phyloP scores from a whole-genome alignment of 805 yeast species.

The Starmerella stigmatis region DNA sequence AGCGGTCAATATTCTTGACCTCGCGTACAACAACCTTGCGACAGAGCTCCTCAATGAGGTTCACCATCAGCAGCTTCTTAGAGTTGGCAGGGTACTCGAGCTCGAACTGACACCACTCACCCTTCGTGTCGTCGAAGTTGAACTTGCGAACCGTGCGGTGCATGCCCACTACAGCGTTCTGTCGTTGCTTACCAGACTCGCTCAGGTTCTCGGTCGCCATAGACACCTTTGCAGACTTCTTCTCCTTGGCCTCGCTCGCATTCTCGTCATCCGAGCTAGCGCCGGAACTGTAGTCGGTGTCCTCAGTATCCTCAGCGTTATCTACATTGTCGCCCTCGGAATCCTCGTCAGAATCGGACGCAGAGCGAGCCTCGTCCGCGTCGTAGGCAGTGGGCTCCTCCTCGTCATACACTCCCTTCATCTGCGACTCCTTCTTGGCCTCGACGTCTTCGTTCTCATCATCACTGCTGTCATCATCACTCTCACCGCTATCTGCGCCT shows the following conservation, averaged over 20 bases:
- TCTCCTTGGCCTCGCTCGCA: slow-evolving; percentile 17
- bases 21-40: slow-evolving; percentile 86
- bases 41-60: slow-evolving; percentile 86
- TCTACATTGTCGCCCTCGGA: slow-evolving; percentile 10
- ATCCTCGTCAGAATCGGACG: slow-evolving; percentile 35
- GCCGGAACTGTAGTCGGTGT: slow-evolving; percentile 15
- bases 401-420: slow-evolving; percentile 77
- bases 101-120: slow-evolving; percentile 88
- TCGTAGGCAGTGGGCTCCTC: slow-evolving; percentile 38
- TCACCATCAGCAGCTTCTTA: slow-evolving; percentile 92
- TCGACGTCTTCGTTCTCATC: slow-evolving; percentile 88
- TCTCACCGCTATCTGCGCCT: slow-evolving; percentile 45
- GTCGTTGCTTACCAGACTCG: slow-evolving; percentile 68
- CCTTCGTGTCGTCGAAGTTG: slow-evolving; percentile 79
- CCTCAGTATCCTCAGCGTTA: slow-evolving; percentile 12
- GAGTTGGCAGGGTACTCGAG: slow-evolving; percentile 74
- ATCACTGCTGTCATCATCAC: slow-evolving; percentile 89
- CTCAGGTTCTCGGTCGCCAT: slow-evolving; percentile 33
- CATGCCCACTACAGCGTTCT: slow-evolving; percentile 63
- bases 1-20: slow-evolving; percentile 81
- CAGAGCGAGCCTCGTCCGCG: slow-evolving; percentile 30
- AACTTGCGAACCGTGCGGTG: slow-evolving; percentile 67
- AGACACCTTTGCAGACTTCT: background rate
- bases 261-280: slow-evolving; percentile 8
- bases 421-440: slow-evolving; percentile 81